Evolutionary conservation across 139 green algal species (phyloP).

Genomic region (Chlamydomonas urium): DNA sequence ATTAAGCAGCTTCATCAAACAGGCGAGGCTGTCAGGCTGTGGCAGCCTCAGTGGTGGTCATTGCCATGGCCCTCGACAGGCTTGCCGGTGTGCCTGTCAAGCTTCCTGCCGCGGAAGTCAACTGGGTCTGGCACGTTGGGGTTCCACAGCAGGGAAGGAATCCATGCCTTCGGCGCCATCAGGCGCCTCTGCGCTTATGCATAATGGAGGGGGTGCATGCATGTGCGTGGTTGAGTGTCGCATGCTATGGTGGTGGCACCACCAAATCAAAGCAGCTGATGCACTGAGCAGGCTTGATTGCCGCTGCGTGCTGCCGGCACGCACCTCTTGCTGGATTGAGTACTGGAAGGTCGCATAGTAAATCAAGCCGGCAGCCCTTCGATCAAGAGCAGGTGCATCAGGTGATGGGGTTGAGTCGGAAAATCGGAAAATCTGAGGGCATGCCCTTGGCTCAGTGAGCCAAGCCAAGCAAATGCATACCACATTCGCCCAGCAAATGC

Average conservation of each 20-base stretch:
- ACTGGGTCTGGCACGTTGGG: slow-evolving; percentile 32
- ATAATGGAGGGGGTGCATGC: background rate
- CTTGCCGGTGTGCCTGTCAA: slow-evolving; percentile 31
- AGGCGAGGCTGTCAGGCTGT: too few species aligned
- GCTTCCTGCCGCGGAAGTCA: slow-evolving; percentile 36
- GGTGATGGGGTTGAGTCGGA: background rate
- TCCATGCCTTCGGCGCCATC: slow-evolving; percentile 46
- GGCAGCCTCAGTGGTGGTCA: too few species aligned
- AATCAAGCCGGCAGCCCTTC: slow-evolving; percentile 2
- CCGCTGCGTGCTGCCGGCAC: background rate
- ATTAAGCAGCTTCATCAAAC: too few species aligned
- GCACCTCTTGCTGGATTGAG: slow-evolving; percentile 28
- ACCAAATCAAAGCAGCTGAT: background rate
- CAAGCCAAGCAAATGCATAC: too few species aligned
- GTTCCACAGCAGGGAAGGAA: slow-evolving; percentile 45
- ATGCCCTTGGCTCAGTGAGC: too few species aligned
- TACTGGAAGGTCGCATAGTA: slow-evolving; percentile 18
- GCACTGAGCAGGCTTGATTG: background rate
- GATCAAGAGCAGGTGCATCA: background rate
- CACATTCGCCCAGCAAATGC: background rate
- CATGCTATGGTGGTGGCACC: background rate
- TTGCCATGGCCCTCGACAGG: too few species aligned
- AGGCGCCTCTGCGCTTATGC: slow-evolving; percentile 24
- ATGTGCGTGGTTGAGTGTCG: background rate
- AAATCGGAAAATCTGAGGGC: background rate